Percentiles rank a stretch among this genome's conserved stretches.
Conservation (phyloP, 129 eudicot genomes). For the Chrysanthemum lavandulifolium region DNA sequence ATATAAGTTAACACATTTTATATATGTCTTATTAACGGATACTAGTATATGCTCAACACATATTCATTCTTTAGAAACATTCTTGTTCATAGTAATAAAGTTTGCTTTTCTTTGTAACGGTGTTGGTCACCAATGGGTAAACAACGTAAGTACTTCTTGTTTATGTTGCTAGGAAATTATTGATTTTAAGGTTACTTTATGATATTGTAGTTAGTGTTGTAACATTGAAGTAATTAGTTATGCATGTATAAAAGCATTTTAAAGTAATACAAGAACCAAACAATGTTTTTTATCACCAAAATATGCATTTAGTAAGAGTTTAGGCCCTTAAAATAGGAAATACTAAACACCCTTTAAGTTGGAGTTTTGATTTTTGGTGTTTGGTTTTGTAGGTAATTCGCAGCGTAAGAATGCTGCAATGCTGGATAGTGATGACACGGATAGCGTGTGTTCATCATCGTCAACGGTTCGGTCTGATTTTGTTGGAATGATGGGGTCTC, state of each 20-base stretch:
- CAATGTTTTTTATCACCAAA: too few relatives aligned
- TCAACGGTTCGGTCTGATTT: conserved; percentile 60
- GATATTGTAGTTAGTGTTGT: too few relatives aligned
- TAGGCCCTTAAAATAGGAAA: too few relatives aligned
- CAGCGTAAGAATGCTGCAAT: conserved; percentile 75
- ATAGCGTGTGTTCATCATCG: conserved; percentile 67
- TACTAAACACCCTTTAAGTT: too few relatives aligned
- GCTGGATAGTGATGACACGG: conserved; percentile 87
- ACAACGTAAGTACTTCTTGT: conserved; percentile 31
- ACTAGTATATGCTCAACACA: not conserved
- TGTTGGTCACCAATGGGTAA: conserved; percentile 30
- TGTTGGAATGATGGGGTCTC: conserved; percentile 32
- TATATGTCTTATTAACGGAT: not conserved
- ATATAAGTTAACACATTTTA: not conserved
- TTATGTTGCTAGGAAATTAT: too few relatives aligned
- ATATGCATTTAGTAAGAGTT: too few relatives aligned
- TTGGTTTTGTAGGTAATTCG: conserved; percentile 49
- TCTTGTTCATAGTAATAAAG: not conserved
- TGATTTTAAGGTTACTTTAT: too few relatives aligned
- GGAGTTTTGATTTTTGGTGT: not conserved
- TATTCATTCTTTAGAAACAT: not conserved
- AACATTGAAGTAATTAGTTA: too few relatives aligned
- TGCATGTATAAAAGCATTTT: too few relatives aligned
- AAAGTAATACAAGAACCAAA: too few relatives aligned
- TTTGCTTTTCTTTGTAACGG: conserved; percentile 15